Evolutionary conservation across 805 yeast species (phyloP), one percentile per base, ranked within the genome.

Genomic region (Metschnikowia baotianmanensis): DNA sequence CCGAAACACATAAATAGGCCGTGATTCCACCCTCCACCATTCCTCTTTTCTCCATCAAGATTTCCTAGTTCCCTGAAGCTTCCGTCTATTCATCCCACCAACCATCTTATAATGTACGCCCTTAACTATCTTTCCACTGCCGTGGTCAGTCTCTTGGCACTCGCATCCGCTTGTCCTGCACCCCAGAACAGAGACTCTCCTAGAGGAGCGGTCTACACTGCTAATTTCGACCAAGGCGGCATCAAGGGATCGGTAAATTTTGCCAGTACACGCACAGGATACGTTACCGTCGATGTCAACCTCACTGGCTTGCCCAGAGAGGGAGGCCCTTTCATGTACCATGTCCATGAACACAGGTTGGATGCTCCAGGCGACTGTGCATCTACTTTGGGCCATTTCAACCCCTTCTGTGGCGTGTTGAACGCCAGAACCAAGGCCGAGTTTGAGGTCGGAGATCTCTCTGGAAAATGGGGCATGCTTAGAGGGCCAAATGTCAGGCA

Each of bases 301-400:
- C 39, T 68, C 25, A 24, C 48, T 7, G 61, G 57, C 15, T 62
- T 69, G 47, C 73, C 72, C 11, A 24, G 45, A 6, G 20, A 42
- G 2, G 70, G 70, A 15, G 71, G 71, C n/a, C 71, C 71, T 21
- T 69, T 67, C 59, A 38, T 56, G 32, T 69, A 69, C 60, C 72
- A 67, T 49, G 55, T 69, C 38, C 72, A 69, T 50, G 52, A 58
- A 38, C 38, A 43, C 25, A 62, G 67, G 10, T 71, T 69, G 24
- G 72, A 72, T 8, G 25, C 59, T 5, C 52, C 59, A 45, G 62
- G 62, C 7, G 42, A 47, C 47, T 58, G 62, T 40, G 50, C 56
- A n/a, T 71, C 59, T 25, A 65, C 74, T 12, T 43, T 42, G 33
- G 57, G 40, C 16, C 69, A 63, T 55, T 63, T 69, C 43, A 59